Conservation (phyloP, 1,139 yeast genomes). For the Debaryomyces robertsiae region DNA sequence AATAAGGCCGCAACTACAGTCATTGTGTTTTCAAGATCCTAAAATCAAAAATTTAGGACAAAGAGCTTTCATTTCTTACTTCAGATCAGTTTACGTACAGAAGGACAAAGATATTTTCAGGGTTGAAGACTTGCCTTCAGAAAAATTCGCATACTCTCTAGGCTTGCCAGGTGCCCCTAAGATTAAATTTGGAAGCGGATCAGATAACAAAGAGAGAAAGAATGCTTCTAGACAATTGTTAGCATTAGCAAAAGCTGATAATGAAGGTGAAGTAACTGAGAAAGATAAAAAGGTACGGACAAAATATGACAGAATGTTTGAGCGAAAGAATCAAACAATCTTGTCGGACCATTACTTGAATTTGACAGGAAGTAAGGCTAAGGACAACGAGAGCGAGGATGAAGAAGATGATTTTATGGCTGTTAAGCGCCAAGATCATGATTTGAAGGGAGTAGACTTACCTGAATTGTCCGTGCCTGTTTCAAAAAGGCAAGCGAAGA, state of each 20-base stretch:
- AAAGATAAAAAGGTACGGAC: slow-evolving; percentile 62
- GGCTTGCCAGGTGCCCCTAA: slow-evolving; percentile 98
- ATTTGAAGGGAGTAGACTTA: slow-evolving; percentile 61
- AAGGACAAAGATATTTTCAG: slow-evolving; percentile 85
- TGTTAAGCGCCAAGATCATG: slow-evolving; percentile 77
- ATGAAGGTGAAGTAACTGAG: slow-evolving; percentile 59
- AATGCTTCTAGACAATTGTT: slow-evolving; percentile 75
- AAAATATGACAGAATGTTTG: slow-evolving; percentile 94
- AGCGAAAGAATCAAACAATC: slow-evolving; percentile 89
- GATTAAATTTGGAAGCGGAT: slow-evolving; percentile 64
- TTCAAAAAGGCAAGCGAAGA: slow-evolving; percentile 86
- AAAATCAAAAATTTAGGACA: slow-evolving; percentile 91
- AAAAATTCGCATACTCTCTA: slow-evolving; percentile 79
- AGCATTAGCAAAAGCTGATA: slow-evolving; percentile 59
- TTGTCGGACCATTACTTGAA: slow-evolving; percentile 84
- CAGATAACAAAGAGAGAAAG: slow-evolving; percentile 67
- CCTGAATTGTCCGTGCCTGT: slow-evolving; percentile 64
- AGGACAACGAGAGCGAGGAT: slow-evolving; percentile 36
- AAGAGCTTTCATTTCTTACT: slow-evolving; percentile 91
- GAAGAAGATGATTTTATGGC: slow-evolving; percentile 79
- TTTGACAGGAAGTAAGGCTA: slow-evolving; percentile 52
- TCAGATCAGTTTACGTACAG: slow-evolving; percentile 81
- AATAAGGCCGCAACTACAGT: slow-evolving; percentile 82
- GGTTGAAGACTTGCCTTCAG: slow-evolving; percentile 75
- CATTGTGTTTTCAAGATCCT: slow-evolving; percentile 88